Conservation (phyloP, 1,139 yeast species). For the Yamadazyma triangularis region DNA sequence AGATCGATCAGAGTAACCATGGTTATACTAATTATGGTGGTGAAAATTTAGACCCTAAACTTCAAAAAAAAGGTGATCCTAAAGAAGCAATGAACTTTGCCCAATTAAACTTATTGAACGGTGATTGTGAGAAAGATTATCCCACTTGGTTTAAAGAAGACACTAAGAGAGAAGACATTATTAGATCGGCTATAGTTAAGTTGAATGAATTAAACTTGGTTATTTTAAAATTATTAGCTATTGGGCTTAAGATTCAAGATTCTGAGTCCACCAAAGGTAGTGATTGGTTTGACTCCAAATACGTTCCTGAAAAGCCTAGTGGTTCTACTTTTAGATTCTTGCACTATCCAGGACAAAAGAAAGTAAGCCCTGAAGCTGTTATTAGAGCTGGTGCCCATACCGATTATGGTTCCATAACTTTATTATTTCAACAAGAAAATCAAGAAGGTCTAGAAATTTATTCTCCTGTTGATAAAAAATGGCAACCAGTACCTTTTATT, state of each 20-base stretch:
- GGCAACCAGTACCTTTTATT: constrained; percentile 64
- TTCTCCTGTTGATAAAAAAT: constrained; percentile 47
- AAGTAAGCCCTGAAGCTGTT: constrained; percentile 47
- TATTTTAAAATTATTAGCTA: constrained; percentile 49
- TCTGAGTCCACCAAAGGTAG: constrained; percentile 21
- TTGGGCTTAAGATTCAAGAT: constrained; percentile 56
- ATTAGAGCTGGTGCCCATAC: constrained; percentile 86
- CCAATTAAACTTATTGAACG: constrained; percentile 35
- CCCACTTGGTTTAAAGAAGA: constrained; percentile 42
- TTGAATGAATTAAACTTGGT: constrained; percentile 40
- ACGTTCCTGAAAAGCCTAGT: constrained; percentile 43
- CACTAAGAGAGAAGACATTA: constrained; percentile 24
- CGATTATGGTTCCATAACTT: constrained; percentile 71
- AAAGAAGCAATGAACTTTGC: constrained; percentile 55
- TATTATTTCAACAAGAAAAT: constrained; percentile 62
- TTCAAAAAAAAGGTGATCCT: constrained; percentile 52
- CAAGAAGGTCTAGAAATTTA: constrained; percentile 73
- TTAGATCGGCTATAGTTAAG: constrained; percentile 30
- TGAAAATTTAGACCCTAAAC: constrained; percentile 51
- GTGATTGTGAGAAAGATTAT: constrained; percentile 26
- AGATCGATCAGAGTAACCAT: constrained; percentile 49
- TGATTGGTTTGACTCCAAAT: constrained; percentile 62
- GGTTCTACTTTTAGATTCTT: constrained; percentile 66
- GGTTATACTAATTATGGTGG: constrained; percentile 62
- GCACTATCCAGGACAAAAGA: constrained; percentile 62